Conservation (phyloP, 306 rosid species). For the Ochetophila trinervis region DNA sequence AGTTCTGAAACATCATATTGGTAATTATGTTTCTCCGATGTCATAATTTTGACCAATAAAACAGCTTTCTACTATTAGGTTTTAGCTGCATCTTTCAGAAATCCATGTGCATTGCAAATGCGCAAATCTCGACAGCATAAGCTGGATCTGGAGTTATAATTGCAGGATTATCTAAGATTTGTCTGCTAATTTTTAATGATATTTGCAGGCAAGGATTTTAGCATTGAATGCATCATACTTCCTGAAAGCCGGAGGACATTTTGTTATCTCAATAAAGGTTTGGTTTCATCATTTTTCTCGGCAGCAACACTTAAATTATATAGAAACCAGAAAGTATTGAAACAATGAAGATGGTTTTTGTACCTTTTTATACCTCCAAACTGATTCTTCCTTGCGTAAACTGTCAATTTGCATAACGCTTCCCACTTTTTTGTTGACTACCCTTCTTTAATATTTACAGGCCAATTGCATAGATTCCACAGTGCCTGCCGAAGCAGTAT, state of each 20-base stretch:
- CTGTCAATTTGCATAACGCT: background rate
- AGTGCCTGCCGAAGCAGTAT: constrained; percentile 69
- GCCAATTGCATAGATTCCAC: constrained; percentile 95
- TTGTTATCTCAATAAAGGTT: constrained; percentile 93
- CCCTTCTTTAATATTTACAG: constrained; percentile 23
- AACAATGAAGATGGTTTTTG: background rate
- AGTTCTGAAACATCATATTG: no score
- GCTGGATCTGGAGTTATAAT: background rate
- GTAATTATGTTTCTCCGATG: no score
- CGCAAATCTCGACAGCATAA: no score
- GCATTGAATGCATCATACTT: constrained; percentile 83
- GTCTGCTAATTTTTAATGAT: background rate
- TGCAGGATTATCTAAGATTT: background rate
- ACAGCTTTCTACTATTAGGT: no score
- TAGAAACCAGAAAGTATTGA: no score
- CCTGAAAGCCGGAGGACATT: constrained; percentile 86
- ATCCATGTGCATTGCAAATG: no score
- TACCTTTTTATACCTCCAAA: background rate
- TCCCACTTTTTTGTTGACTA: background rate
- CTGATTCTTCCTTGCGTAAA: background rate
- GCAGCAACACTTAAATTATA: no score
- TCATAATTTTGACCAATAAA: no score
- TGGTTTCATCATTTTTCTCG: background rate
- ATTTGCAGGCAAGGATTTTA: constrained; percentile 90
- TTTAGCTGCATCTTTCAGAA: no score